Base-by-base conservation (phyloP, 2,329 filamentous ascomycete genomes). In the Gliomastix tumulicola region DNA sequence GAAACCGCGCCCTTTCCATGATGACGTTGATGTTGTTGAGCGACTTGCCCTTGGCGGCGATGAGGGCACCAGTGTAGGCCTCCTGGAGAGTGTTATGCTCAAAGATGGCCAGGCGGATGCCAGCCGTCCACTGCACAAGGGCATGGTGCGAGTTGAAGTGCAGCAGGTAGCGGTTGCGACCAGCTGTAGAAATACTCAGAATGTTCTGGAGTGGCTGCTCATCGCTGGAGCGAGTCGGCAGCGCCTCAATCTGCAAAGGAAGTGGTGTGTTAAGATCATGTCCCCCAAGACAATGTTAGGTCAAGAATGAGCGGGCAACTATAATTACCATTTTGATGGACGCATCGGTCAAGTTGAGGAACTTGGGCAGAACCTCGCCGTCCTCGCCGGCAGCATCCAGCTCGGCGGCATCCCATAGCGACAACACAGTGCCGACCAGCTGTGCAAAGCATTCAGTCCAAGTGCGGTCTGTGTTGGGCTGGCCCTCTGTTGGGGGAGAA, bases 381-480 rank as follows among this genome's bases (percentile, higher is more conserved):
- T 92, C 79, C 49, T 88, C 82, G 23, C 86, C 88, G 11, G 87
- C 89, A 27, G 79, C 80, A 63, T 98, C 92, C 40, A 97, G 72
- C 56, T 92, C 88, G 45, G 85, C 81, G 18, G 90, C 89, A 62
- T 98, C 90, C 92, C 92, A 98, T 34, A 97, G 67, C 7, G 92
- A 96, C 39, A 98, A 66, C 13, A 97, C 87, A 2, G 92, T 97
- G 46, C 92, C 92, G 15, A 96, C 88, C 13, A 98, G 79, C 57
- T 97, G 92, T 30, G 90, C 89, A 63, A 97, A 98, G 62, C 88
- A 96, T 68, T 98, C 92, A 25, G 84, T 84, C 92, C 92, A 98
- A 45, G 80, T 86, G 49, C 92, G 75, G 60, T 96, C 89, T 30
- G 75, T 62, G 54, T 90, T 94, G 10, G 88, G 85, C 44, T 84